Percentiles rank a stretch among this genome's conserved stretches.
Conservation (phyloP, 495 filamentous ascomycete species). For the Barbatosphaeria neglecta region DNA sequence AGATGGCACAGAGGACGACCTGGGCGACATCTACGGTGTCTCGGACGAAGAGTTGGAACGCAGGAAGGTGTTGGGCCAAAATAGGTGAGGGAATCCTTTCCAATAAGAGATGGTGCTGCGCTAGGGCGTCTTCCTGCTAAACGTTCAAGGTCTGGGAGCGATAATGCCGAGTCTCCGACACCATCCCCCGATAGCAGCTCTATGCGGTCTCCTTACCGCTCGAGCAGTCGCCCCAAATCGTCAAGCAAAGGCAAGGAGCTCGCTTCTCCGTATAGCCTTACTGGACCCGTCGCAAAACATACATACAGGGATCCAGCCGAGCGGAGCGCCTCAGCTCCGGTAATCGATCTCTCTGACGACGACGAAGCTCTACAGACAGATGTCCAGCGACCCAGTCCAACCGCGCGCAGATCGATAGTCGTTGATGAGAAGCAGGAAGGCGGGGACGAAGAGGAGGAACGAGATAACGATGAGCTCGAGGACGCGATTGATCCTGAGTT, state of each 20-base stretch:
- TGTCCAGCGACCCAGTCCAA: too few species aligned
- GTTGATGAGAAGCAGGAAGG: neutral
- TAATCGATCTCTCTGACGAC: neutral
- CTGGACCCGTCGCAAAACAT: neutral
- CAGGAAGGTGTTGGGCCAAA: neutral
- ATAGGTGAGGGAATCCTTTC: too few species aligned
- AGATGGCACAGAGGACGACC: neutral
- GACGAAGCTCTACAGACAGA: too few species aligned
- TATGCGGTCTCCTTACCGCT: neutral
- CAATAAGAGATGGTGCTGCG: too few species aligned
- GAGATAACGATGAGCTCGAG: neutral
- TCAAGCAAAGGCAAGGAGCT: neutral
- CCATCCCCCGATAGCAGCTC: too few species aligned
- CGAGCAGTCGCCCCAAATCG: neutral
- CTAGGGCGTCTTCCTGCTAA: too few species aligned
- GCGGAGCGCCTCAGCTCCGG: neutral
- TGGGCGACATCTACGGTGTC: neutral
- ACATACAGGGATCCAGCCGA: neutral
- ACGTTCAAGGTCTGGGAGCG: too few species aligned
- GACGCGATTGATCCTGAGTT: neutral
- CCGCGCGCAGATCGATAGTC: neutral
- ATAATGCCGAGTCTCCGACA: too few species aligned
- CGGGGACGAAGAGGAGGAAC: neutral
- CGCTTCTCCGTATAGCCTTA: neutral
- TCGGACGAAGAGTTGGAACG: neutral